Evolutionary conservation across 2,329 filamentous ascomycete genomes (phyloP).

Genomic region (Hymenotorrendiella dingleyae): DNA sequence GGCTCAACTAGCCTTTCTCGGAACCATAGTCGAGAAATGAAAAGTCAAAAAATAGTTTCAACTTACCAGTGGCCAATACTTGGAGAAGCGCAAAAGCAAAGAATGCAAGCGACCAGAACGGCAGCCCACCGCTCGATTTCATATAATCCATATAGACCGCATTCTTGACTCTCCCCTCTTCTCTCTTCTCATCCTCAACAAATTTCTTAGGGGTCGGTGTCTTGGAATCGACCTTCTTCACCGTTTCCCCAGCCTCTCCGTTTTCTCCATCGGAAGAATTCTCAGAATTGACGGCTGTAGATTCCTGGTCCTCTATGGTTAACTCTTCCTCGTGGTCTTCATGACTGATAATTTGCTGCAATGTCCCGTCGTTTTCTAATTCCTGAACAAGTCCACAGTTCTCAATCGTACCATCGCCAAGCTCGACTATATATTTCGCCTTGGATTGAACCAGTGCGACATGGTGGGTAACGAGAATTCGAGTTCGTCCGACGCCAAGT

Average conservation of each 20-base stretch:
- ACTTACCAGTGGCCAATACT: slow-evolving; percentile 46
- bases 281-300: slow-evolving; percentile 51
- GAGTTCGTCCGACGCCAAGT: slow-evolving; percentile 61
- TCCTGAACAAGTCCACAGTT: slow-evolving; percentile 61
- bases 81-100: slow-evolving; percentile 51
- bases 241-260: slow-evolving; percentile 3
- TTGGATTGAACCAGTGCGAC: slow-evolving; percentile 64
- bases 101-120: slow-evolving; percentile 52
- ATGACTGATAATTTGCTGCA: slow-evolving; percentile 52
- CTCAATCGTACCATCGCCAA: slow-evolving; percentile 62
- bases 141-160: slow-evolving; percentile 65
- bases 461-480: slow-evolving; percentile 77
- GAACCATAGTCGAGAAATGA: neutral
- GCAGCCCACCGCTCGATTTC: slow-evolving; percentile 55
- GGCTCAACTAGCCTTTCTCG: no score
- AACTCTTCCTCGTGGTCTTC: slow-evolving; percentile 43
- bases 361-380: slow-evolving; percentile 49
- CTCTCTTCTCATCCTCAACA: slow-evolving; percentile 67
- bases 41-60: no score
- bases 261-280: slow-evolving; percentile 37
- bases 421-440: slow-evolving; percentile 68
- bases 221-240: slow-evolving; percentile 45
- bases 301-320: slow-evolving; percentile 43
- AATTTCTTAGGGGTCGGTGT: slow-evolving; percentile 56
- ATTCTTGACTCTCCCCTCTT: slow-evolving; percentile 62